Percentiles rank a stretch among this genome's conserved stretches.
Conservation (phyloP, 345 rosid genomes). For the Passiflora organensis region DNA sequence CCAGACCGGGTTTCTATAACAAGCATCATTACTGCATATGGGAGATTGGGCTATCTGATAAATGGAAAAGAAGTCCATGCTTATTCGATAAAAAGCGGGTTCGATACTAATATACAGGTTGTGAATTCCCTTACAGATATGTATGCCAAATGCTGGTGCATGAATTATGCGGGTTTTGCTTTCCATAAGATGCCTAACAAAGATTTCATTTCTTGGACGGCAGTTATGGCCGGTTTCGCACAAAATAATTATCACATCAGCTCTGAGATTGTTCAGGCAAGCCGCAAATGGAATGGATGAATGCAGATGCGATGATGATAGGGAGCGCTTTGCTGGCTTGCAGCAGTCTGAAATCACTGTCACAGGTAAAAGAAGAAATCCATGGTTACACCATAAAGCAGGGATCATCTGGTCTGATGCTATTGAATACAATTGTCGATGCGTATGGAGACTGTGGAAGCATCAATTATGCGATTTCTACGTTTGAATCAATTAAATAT, state of each 20-base stretch:
- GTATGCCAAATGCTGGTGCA: slow-evolving; percentile 63
- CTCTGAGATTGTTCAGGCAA: slow-evolving; percentile 45
- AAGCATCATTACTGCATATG: slow-evolving; percentile 50
- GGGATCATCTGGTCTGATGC: slow-evolving; percentile 51
- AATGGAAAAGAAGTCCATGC: slow-evolving; percentile 78
- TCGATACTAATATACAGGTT: slow-evolving; percentile 46
- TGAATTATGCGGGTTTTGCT: slow-evolving; percentile 46
- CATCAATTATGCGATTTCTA: slow-evolving; percentile 49
- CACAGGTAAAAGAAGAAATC: slow-evolving; percentile 59
- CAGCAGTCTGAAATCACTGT: slow-evolving; percentile 37
- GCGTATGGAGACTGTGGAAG: slow-evolving; percentile 61
- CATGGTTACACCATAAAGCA: slow-evolving; percentile 57
- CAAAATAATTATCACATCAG: slow-evolving; percentile 47
- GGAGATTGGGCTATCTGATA: slow-evolving; percentile 51
- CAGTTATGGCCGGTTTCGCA: slow-evolving; percentile 65
- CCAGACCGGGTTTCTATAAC: slow-evolving; percentile 54
- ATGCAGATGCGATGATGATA: slow-evolving; percentile 62
- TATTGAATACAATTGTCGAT: slow-evolving; percentile 55
- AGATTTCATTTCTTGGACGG: slow-evolving; percentile 83
- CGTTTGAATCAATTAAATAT: slow-evolving; percentile 44
- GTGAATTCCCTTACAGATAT: slow-evolving; percentile 74
- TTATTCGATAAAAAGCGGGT: slow-evolving; percentile 52
- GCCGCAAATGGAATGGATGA: slow-evolving; percentile 37
- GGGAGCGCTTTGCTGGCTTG: slow-evolving; percentile 69
- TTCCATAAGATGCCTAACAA: slow-evolving; percentile 48